A percentile compares a stretch with the other conserved stretches of the same genome.
phyloP scores from a whole-genome alignment of 2,329 filamentous ascomycete genomes.

The Cladosporium colombiae region DNA sequence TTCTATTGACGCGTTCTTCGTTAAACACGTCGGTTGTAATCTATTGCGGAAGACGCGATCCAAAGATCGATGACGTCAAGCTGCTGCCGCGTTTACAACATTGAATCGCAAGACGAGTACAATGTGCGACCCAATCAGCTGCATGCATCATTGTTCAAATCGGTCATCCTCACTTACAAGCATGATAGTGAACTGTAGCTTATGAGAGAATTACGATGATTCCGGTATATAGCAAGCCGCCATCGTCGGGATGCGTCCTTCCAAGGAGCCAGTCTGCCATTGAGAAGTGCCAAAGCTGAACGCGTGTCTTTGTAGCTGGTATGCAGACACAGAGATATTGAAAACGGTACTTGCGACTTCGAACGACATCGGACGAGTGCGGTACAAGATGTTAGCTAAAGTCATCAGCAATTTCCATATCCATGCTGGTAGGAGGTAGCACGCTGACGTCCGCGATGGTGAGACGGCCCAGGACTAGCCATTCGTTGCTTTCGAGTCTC shows the following conservation, averaged over 20 bases:
- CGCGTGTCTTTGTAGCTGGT: not conserved
- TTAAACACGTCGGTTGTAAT: not conserved
- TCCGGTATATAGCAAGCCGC: too few species aligned
- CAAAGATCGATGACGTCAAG: not conserved
- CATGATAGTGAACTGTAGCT: not conserved
- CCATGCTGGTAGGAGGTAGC: too few species aligned
- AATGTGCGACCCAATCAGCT: not conserved
- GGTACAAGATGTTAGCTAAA: not conserved
- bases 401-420: not conserved
- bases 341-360: not conserved
- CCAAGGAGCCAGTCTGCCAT: not conserved
- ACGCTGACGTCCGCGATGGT: conserved; percentile 28
- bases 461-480: not conserved
- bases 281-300: not conserved
- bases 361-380: not conserved
- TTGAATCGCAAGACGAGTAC: not conserved
- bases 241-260: not conserved
- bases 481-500: conserved; percentile 7
- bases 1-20: not conserved
- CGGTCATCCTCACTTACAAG: not conserved
- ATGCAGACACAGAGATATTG: not conserved
- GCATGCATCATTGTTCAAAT: not conserved
- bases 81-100: not conserved
- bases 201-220: too few species aligned
- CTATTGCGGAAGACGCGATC: not conserved